These are phyloP conservation scores for Arthrobotrys sinensis DNA, from an alignment of 2,329 filamentous ascomycete species.

Conservation along the genomic window DNA sequence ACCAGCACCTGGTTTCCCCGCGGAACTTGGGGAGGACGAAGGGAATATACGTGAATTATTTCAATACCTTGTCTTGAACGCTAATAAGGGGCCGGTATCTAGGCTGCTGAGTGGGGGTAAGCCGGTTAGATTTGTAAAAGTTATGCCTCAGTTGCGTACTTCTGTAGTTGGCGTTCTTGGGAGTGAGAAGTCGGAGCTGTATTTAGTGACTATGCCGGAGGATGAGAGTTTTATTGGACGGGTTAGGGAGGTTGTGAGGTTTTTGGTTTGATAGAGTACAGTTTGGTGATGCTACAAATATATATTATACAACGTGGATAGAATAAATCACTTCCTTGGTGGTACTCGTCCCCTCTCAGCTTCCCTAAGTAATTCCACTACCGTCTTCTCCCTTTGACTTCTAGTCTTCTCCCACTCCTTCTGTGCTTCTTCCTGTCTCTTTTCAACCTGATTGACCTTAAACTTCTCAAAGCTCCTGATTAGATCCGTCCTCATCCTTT, in stretches of 20 bases:
- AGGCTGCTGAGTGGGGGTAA: no score
- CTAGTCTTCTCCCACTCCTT: not conserved
- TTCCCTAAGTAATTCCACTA: conserved; percentile 30
- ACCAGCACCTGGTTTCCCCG: no score
- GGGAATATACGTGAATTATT: no score
- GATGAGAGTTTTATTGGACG: not conserved
- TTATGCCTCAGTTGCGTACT: no score
- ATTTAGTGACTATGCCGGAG: not conserved
- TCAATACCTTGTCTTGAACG: no score
- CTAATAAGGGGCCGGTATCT: no score
- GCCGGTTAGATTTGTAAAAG: no score
- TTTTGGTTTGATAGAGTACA: conserved; percentile 10
- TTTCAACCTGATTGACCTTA: conserved; percentile 45
- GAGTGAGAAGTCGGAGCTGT: not conserved
- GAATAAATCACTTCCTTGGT: not conserved
- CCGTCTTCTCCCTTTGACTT: conserved; percentile 25
- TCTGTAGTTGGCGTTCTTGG: not conserved
- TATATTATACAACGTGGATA: not conserved
- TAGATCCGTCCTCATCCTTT: conserved; percentile 52
- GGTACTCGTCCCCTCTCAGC: not conserved
- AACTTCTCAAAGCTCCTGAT: conserved; percentile 48
- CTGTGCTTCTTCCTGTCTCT: not conserved
- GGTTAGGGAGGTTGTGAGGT: not conserved
- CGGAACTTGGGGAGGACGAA: no score
- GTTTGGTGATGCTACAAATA: not conserved